Evolutionary conservation across 441 rosid species (phyloP).

Genomic region (Pelargonium cotyledonis): DNA sequence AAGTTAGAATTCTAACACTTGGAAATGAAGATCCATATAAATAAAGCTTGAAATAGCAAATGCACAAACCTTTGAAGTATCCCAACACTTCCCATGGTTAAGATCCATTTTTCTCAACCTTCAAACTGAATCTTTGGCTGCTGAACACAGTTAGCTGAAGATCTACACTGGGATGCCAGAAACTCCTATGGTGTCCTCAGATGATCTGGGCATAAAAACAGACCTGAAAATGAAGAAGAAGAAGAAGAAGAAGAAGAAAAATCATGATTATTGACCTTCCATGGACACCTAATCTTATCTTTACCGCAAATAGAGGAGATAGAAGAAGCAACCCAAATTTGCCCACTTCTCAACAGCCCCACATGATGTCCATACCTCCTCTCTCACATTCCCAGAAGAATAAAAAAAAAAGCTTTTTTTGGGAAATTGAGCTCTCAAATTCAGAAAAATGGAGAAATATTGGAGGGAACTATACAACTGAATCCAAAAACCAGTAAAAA

Average conservation of each 20-base stretch:
- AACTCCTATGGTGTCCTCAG: slow-evolving; percentile 12
- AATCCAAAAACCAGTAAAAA: slow-evolving; percentile 1
- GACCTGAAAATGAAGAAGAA: neutral
- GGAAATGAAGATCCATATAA: slow-evolving; percentile 16
- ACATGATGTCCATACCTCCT: slow-evolving; percentile 35
- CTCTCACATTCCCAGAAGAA: slow-evolving; percentile 31
- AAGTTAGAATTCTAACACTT: neutral
- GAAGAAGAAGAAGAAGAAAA: slow-evolving; percentile 11
- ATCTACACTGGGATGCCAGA: slow-evolving; percentile 31
- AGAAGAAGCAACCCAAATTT: slow-evolving; percentile 41
- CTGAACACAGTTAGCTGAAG: slow-evolving; percentile 24
- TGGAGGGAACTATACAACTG: slow-evolving; percentile 5
- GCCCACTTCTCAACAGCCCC: slow-evolving; percentile 25
- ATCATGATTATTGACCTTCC: slow-evolving; percentile 17
- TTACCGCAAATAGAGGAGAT: slow-evolving; percentile 18
- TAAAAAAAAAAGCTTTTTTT: slow-evolving; percentile 13
- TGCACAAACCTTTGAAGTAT: slow-evolving; percentile 57
- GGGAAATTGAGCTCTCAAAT: slow-evolving; percentile 15
- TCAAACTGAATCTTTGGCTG: slow-evolving; percentile 18
- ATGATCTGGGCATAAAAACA: neutral
- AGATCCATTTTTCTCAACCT: slow-evolving; percentile 51
- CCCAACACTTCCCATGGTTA: slow-evolving; percentile 51
- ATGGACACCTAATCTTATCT: slow-evolving; percentile 22
- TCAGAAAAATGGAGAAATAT: slow-evolving; percentile 12
- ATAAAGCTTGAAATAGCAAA: slow-evolving; percentile 17